phyloP scores from a whole-genome alignment of 75 land plant genomes.

The Picea sitchensis region DNA sequence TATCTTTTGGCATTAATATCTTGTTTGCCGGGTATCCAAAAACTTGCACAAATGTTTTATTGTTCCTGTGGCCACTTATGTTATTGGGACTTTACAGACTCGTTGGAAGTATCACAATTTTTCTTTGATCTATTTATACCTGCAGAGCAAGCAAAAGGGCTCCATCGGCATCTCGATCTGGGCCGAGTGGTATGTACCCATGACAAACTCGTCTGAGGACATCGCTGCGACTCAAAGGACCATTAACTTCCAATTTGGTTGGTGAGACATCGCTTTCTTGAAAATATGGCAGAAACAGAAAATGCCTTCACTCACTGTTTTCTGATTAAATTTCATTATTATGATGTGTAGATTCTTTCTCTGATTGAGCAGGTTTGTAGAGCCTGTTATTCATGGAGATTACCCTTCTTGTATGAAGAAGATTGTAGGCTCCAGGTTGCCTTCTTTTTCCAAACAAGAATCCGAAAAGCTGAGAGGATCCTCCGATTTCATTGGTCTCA shows the following conservation, averaged over 20 bases:
- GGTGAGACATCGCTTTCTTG: conserved; percentile 13
- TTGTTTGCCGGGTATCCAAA: too few relatives aligned
- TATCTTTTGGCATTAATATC: too few relatives aligned
- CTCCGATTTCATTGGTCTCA: conserved; percentile 47
- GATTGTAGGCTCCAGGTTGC: conserved; percentile 34
- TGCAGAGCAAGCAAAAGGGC: conserved; percentile 14
- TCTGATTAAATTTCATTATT: too few relatives aligned
- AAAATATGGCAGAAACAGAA: not conserved
- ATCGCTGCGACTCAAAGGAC: conserved; percentile 21
- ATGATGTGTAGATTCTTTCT: not conserved
- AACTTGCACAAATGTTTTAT: not conserved
- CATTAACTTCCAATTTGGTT: conserved; percentile 13
- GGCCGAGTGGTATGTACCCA: conserved; percentile 11
- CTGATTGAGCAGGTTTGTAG: conserved; percentile 34
- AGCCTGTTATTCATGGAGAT: conserved; percentile 51
- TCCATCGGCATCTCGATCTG: conserved; percentile 7
- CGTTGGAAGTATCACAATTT: too few relatives aligned
- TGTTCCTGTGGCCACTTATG: not conserved
- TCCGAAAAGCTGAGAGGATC: conserved; percentile 28
- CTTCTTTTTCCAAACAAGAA: conserved; percentile 34
- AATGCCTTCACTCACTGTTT: too few relatives aligned
- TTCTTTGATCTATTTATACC: not conserved
- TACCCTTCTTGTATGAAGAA: conserved; percentile 44
- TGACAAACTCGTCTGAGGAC: conserved; percentile 19
- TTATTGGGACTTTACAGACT: too few relatives aligned